These are phyloP conservation scores for Penicillium occitanis DNA, from an alignment of 2,329 filamentous ascomycete genomes.

Conservation along the genomic window DNA sequence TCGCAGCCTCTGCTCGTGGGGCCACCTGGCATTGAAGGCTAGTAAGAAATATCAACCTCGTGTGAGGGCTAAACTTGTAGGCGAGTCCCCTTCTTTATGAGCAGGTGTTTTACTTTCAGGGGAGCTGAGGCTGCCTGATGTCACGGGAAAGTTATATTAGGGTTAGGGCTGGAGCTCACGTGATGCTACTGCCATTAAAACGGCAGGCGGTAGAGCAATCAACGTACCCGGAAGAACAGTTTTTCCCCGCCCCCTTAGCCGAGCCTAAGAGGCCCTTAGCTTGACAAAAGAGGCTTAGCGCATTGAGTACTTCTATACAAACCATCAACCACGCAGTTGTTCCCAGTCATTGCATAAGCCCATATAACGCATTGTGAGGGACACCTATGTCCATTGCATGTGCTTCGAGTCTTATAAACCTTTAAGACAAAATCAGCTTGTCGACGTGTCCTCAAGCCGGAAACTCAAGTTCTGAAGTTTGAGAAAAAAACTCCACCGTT, in stretches of 20 bases:
- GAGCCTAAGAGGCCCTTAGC: background rate
- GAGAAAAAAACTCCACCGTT: conserved; percentile 10
- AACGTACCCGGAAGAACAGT: background rate
- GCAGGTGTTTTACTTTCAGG: background rate
- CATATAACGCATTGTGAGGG: background rate
- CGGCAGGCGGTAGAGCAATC: background rate
- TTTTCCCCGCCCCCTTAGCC: conserved; percentile 3
- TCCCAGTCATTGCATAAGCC: background rate
- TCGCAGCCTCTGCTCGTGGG: conserved; percentile 3
- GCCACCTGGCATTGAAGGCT: background rate
- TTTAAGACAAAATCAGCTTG: background rate
- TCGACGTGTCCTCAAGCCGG: conserved; percentile 11
- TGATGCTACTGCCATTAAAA: background rate
- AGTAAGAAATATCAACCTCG: background rate
- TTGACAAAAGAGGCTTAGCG: conserved; percentile 8
- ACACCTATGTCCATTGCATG: background rate
- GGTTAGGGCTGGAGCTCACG: background rate
- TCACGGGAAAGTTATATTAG: background rate
- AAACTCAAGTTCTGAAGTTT: conserved; percentile 4
- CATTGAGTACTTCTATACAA: background rate
- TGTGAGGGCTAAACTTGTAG: background rate
- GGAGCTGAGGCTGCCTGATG: background rate
- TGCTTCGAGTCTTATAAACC: no score
- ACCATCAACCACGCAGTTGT: background rate
- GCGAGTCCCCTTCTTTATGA: background rate